Conservation (phyloP, 2,329 filamentous ascomycete species). For the Claviceps capensis region DNA sequence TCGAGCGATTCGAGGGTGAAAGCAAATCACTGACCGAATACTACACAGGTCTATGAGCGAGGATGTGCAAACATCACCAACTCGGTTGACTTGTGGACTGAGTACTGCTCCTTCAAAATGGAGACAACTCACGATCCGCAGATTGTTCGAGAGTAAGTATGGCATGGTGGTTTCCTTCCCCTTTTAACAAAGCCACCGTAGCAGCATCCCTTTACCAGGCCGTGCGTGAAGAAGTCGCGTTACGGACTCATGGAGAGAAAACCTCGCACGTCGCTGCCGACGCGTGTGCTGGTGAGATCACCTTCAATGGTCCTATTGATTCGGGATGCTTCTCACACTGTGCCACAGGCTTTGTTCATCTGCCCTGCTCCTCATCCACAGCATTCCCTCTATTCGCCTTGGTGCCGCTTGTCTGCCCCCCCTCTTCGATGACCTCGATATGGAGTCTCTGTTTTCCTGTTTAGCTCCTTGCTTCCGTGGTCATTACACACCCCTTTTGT, state of each 20-base stretch:
- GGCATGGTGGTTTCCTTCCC: conserved; percentile 46
- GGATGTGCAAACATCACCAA: conserved; percentile 85
- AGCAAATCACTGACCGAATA: background rate
- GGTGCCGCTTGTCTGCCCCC: conserved; percentile 15
- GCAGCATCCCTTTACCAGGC: conserved; percentile 25
- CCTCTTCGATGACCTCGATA: conserved; percentile 17
- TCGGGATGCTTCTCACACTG: conserved; percentile 52
- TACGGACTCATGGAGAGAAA: conserved; percentile 13
- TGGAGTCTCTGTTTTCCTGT: conserved; percentile 22
- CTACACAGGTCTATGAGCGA: conserved; percentile 71
- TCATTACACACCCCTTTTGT: conserved; percentile 33
- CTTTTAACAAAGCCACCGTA: conserved; percentile 42
- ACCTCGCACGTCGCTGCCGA: conserved; percentile 24
- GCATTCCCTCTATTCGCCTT: conserved; percentile 22
- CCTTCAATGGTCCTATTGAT: conserved; percentile 42
- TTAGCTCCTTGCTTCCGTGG: conserved; percentile 38
- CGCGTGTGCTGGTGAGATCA: conserved; percentile 54
- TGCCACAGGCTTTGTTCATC: conserved; percentile 47
- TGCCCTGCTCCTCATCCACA: conserved; percentile 20
- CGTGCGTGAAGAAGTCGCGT: conserved; percentile 21
- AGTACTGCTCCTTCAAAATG: conserved; percentile 96
- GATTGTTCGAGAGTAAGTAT: conserved; percentile 99
- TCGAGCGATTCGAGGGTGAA: background rate
- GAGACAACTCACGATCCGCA: conserved; percentile 91
- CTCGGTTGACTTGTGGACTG: conserved; percentile 93